phyloP scores from a whole-genome alignment of 345 rosid genomes.

The Moringa oleifera region DNA sequence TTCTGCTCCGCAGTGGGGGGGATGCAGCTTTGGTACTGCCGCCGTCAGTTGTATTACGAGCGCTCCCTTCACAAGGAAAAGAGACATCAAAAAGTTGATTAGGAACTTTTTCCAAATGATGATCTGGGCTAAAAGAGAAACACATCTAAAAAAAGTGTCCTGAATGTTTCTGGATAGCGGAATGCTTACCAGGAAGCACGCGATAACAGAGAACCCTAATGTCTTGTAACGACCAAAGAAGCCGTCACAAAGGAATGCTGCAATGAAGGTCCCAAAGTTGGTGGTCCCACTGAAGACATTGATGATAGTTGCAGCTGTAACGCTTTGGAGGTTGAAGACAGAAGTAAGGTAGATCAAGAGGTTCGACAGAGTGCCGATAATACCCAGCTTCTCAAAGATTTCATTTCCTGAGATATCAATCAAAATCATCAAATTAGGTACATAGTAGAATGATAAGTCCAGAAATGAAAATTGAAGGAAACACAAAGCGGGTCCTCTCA shows the following conservation, averaged over 20 bases:
- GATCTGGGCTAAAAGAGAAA: too few relatives aligned
- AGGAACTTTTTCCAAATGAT: too few relatives aligned
- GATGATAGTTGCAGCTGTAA: conserved; percentile 69
- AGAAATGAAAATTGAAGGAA: background rate
- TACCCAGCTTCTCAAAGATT: conserved; percentile 87
- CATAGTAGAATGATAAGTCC: background rate
- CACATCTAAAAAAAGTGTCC: too few relatives aligned
- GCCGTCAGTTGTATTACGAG: conserved; percentile 58
- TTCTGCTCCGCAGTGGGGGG: conserved; percentile 35
- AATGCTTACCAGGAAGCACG: too few relatives aligned
- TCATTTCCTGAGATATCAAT: conserved; percentile 41
- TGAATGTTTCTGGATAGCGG: too few relatives aligned
- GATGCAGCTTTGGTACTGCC: conserved; percentile 44
- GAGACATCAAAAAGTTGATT: background rate
- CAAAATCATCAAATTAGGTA: background rate
- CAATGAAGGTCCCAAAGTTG: conserved; percentile 61
- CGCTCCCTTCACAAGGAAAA: conserved; percentile 42
- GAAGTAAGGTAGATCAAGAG: conserved; percentile 67
- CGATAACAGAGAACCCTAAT: conserved; percentile 6
- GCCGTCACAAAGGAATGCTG: conserved; percentile 71
- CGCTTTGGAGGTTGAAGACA: conserved; percentile 67
- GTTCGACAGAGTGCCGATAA: conserved; percentile 70
- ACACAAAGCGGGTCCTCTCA: too few relatives aligned
- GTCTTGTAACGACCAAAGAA: conserved; percentile 82
- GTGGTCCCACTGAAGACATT: conserved; percentile 66